These are phyloP conservation scores for Echinochloa phyllopogon DNA, from an alignment of 176 grass and related monocot genomes.

Conservation along the genomic window DNA sequence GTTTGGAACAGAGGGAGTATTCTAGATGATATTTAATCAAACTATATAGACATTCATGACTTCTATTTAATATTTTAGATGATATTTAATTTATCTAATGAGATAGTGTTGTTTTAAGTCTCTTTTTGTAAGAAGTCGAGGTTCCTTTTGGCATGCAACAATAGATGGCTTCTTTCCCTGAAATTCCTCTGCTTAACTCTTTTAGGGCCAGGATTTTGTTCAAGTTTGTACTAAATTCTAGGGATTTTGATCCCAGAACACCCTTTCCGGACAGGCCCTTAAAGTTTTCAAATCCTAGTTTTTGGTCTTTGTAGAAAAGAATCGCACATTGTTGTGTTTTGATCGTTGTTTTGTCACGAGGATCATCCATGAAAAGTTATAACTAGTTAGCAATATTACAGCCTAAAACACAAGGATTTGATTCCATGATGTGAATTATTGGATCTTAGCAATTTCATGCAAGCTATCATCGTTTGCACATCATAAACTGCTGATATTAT, in stretches of 20 bases:
- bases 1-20: too few relatives aligned
- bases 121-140: too few relatives aligned
- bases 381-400: neutral
- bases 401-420: conserved; percentile 25
- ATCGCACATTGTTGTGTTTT: neutral
- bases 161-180: neutral
- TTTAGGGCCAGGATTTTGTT: neutral
- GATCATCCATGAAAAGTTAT: neutral
- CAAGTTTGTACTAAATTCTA: neutral
- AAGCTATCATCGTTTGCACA: neutral
- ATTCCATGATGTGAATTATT: neutral
- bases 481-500: neutral
- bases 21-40: neutral
- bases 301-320: neutral
- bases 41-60: neutral
- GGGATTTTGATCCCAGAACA: neutral
- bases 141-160: conserved; percentile 7
- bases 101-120: too few relatives aligned
- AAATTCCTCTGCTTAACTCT: neutral
- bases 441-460: neutral
- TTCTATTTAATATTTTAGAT: conserved; percentile 2
- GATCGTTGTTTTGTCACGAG: neutral
- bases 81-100: conserved; percentile 23
- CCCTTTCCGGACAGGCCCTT: neutral
- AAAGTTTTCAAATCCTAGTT: conserved; percentile 17